Conservation (phyloP, 2,329 filamentous ascomycete species). For the Neonectria sp. region DNA sequence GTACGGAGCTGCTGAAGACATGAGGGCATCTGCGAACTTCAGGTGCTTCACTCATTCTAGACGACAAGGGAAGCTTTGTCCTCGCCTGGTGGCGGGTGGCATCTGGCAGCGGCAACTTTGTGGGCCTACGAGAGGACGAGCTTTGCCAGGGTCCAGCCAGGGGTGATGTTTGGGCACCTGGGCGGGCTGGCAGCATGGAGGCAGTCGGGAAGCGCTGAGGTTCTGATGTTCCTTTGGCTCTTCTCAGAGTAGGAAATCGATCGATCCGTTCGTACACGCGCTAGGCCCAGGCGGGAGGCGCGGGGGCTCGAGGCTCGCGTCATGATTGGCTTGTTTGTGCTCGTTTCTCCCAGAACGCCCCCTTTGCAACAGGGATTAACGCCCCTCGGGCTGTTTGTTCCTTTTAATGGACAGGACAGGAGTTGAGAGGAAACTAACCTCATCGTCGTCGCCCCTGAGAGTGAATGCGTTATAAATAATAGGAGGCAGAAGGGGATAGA, state of each 20-base stretch:
- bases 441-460: neutral
- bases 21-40: neutral
- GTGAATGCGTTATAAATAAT: neutral
- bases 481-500: too few species aligned
- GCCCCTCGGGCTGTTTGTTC: slow-evolving; percentile 5
- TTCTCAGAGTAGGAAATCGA: slow-evolving; percentile 40
- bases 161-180: neutral
- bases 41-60: slow-evolving; percentile 7
- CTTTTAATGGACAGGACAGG: neutral
- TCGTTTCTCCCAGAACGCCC: slow-evolving; percentile 37
- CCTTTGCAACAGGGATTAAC: slow-evolving; percentile 21
- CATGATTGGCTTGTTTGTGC: slow-evolving; percentile 31
- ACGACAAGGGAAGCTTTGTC: slow-evolving; percentile 4
- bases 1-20: neutral
- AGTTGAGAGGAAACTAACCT: neutral
- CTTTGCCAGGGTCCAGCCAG: neutral
- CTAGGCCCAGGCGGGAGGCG: slow-evolving; percentile 35
- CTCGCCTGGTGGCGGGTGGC: neutral
- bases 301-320: slow-evolving; percentile 22
- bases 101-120: slow-evolving; percentile 4
- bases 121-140: slow-evolving; percentile 4
- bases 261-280: slow-evolving; percentile 45
- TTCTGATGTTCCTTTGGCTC: neutral
- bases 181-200: neutral
- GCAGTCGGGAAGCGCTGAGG: neutral